Percentiles rank a stretch among this genome's conserved stretches.
phyloP scores from a whole-genome alignment of 2,329 filamentous ascomycete species.

The Neofusicoccum sp. region DNA sequence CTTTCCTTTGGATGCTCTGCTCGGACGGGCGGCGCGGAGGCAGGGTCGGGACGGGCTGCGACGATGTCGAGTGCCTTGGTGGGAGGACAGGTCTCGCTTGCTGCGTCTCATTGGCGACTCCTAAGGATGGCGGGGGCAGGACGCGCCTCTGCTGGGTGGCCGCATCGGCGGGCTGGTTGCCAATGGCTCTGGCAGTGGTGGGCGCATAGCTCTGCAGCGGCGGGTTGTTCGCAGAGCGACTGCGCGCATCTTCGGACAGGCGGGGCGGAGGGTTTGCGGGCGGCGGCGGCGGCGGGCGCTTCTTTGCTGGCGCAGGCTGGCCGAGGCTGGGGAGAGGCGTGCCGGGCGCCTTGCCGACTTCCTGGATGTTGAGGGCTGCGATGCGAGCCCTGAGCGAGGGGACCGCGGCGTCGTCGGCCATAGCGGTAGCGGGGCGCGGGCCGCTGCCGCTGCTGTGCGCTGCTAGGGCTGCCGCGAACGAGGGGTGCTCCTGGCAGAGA shows the following conservation, averaged over 20 bases:
- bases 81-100: conserved; percentile 50
- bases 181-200: conserved; percentile 31
- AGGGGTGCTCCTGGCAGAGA: conserved; percentile 20
- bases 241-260: conserved; percentile 31
- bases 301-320: conserved; percentile 34
- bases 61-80: conserved; percentile 39
- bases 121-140: conserved; percentile 6
- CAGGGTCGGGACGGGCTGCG: conserved; percentile 39
- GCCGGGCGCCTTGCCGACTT: conserved; percentile 42
- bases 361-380: conserved; percentile 47
- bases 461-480: conserved; percentile 43
- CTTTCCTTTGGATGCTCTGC: conserved; percentile 31
- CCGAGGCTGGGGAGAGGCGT: conserved; percentile 34
- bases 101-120: conserved; percentile 27
- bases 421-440: conserved; percentile 22
- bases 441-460: conserved; percentile 8
- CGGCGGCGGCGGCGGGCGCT: conserved; percentile 38
- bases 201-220: conserved; percentile 38
- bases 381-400: conserved; percentile 47
- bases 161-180: conserved; percentile 39
- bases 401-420: conserved; percentile 24
- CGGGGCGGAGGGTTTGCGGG: conserved; percentile 37
- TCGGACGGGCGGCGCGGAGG: conserved; percentile 46
- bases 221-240: conserved; percentile 41
- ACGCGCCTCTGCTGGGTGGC: conserved; percentile 17